A percentile compares a stretch with the other conserved stretches of the same genome.
Evolutionary conservation across 768 basidiomycete species (phyloP).

Genomic region (Trametes coccinea): DNA sequence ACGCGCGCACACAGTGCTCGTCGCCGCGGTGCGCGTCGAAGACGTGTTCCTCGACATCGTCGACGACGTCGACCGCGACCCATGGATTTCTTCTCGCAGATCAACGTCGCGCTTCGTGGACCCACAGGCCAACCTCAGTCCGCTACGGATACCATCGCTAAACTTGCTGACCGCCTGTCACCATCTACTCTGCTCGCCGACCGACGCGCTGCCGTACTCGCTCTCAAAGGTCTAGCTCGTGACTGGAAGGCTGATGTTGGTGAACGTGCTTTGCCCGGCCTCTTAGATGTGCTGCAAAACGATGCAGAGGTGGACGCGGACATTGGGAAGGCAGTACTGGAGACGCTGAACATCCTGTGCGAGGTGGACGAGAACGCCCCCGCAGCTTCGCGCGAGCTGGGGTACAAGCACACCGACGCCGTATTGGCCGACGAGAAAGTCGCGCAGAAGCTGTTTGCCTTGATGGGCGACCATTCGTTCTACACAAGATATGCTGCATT

Average conservation of each 20-base stretch:
- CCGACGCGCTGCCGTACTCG: constrained; percentile 88
- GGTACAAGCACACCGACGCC: constrained; percentile 78
- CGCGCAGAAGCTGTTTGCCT: constrained; percentile 70
- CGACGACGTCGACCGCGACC: constrained; percentile 11
- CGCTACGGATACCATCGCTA: constrained; percentile 80
- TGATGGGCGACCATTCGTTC: constrained; percentile 76
- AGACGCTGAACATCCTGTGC: constrained; percentile 84
- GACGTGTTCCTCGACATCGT: constrained; percentile 5
- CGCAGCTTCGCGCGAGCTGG: constrained; percentile 61
- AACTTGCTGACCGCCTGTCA: constrained; percentile 86
- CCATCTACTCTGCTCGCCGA: constrained; percentile 90
- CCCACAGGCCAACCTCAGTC: constrained; percentile 84
- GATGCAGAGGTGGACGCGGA: constrained; percentile 92
- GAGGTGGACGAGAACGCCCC: constrained; percentile 63
- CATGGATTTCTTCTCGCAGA: constrained; percentile 87
- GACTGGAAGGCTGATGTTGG: constrained; percentile 93
- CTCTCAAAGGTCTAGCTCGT: constrained; percentile 88
- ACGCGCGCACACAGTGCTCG: neutral
- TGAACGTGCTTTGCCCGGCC: constrained; percentile 68
- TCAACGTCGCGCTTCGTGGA: constrained; percentile 82
- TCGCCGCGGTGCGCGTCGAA: neutral
- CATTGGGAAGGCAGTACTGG: constrained; percentile 88
- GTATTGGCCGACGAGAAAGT: constrained; percentile 74
- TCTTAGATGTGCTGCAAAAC: constrained; percentile 79
- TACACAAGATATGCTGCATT: constrained; percentile 84